These are phyloP conservation scores for Ophiostoma tasmaniense DNA, from an alignment of 2,329 filamentous ascomycete genomes.

Conservation along the genomic window DNA sequence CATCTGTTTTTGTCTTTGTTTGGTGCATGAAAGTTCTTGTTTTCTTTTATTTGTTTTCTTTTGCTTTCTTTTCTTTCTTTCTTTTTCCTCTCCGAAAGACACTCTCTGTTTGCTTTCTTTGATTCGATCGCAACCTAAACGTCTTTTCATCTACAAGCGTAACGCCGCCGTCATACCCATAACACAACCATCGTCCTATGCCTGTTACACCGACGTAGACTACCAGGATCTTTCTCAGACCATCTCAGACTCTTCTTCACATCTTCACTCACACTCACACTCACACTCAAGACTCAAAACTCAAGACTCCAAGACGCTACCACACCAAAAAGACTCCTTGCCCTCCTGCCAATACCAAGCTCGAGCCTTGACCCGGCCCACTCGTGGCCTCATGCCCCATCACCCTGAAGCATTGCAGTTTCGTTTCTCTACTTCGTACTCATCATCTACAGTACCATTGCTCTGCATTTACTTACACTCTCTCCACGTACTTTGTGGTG, in stretches of 20 bases:
- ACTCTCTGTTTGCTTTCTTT: no score
- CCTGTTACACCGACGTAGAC: not conserved
- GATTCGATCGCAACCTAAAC: no score
- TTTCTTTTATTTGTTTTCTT: not conserved
- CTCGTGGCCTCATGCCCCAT: constrained; percentile 16
- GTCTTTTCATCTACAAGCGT: not conserved
- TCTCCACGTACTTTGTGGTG: not conserved
- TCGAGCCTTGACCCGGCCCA: constrained; percentile 10
- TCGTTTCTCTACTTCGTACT: no score
- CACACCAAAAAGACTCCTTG: not conserved
- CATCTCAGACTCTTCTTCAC: not conserved
- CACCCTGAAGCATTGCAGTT: constrained; percentile 14
- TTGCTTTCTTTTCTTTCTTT: not conserved
- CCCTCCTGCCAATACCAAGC: not conserved
- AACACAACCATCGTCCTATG: not conserved
- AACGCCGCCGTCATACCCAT: not conserved
- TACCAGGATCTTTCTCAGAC: not conserved
- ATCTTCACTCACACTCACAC: no score
- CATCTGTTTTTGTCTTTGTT: no score
- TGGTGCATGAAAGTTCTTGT: no score
- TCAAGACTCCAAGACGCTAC: not conserved
- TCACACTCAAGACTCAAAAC: not conserved
- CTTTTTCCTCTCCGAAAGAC: not conserved
- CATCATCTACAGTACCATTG: no score
- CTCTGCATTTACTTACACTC: not conserved